Base-by-base conservation (phyloP, 1,284 basidiomycete species). In the Trichosporon sp. region DNA sequence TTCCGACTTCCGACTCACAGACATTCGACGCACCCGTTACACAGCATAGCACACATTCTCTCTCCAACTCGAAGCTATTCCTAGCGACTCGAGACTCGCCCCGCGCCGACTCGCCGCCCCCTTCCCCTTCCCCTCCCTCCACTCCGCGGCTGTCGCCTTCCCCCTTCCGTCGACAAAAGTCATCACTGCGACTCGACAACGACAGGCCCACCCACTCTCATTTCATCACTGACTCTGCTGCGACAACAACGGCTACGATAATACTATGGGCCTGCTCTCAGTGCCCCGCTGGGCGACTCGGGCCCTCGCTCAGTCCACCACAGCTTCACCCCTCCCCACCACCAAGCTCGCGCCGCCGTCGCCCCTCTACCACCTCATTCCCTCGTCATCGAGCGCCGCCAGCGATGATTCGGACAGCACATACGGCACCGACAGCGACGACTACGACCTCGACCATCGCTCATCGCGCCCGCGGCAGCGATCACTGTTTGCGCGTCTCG, bases 401-500 rank as follows among this genome's bases (percentile, higher is more conserved):
- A 54, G 49, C 49, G 49, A 54, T n/a, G 49, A 54, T 27, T 29
- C 25, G 14, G 49, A 54, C 19, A 31, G 25, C 14, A 29, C 49
- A 9, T 29, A 54, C 49, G 25, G 14, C 49, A 29, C 49, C 25
- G 49, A 54, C 25, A 6, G 7, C 49, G 27, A 54, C 25, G 49
- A 54, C 27, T 21, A 31, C 49, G 27, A 29, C 49, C 49, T 27
- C 1, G 49, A 54, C 49, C 49, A 54, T 8, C 13, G 16, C 27
- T 8, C 14, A 25, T 31, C 27, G 14, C 16, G 49, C 3, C 49
- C 49, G 27, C 49, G 29, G 14, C 25, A 16, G 14, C 27, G 49
- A 25, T 11, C 27, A 5, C 14, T 21, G 4, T 29, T 54, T n/a
- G 49, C 49, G 49, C 66, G 61, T 11, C 64, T 62, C 21, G 67